Percentiles rank a stretch among this genome's conserved stretches.
phyloP scores from a whole-genome alignment of 495 filamentous ascomycete species.

The Hypoxylon crocopeplum region DNA sequence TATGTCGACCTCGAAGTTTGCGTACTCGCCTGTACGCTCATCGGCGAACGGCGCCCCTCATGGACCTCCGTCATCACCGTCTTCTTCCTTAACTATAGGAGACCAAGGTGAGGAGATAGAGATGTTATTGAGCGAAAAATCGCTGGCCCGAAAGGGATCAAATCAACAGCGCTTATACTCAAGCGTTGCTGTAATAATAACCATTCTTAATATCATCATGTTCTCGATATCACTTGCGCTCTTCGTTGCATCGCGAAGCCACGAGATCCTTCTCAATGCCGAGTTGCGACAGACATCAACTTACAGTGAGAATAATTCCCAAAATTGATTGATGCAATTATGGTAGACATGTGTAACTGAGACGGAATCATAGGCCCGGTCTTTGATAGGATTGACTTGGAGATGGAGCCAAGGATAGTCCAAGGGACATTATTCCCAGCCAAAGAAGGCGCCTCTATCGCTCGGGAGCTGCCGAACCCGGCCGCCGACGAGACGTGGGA shows the following conservation, averaged over 20 bases:
- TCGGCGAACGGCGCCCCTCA: background rate
- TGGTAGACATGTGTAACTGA: background rate
- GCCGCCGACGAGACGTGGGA: conserved; percentile 42
- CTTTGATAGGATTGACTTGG: conserved; percentile 30
- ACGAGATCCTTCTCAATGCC: conserved; percentile 9
- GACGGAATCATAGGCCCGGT: conserved; percentile 20
- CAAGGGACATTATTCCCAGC: conserved; percentile 35
- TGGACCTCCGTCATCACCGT: background rate
- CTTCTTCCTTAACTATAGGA: conserved; percentile 1
- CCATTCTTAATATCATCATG: conserved; percentile 11
- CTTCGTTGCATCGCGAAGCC: conserved; percentile 4
- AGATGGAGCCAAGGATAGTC: conserved; percentile 18
- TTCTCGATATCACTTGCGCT: conserved; percentile 22
- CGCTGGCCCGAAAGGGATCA: background rate
- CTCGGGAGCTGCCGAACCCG: conserved; percentile 37
- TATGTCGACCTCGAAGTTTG: background rate
- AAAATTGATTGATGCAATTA: background rate
- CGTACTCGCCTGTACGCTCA: background rate
- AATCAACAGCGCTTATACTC: background rate
- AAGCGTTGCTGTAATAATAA: conserved; percentile 2
- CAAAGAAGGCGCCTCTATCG: conserved; percentile 33
- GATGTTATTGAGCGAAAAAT: conserved; percentile 10
- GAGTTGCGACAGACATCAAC: conserved; percentile 24
- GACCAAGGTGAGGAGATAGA: conserved; percentile 11
- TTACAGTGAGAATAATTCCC: conserved; percentile 14